Evolutionary conservation across 352 stramenopile genomes (phyloP).

Genomic region (Phytophthora capsici): DNA sequence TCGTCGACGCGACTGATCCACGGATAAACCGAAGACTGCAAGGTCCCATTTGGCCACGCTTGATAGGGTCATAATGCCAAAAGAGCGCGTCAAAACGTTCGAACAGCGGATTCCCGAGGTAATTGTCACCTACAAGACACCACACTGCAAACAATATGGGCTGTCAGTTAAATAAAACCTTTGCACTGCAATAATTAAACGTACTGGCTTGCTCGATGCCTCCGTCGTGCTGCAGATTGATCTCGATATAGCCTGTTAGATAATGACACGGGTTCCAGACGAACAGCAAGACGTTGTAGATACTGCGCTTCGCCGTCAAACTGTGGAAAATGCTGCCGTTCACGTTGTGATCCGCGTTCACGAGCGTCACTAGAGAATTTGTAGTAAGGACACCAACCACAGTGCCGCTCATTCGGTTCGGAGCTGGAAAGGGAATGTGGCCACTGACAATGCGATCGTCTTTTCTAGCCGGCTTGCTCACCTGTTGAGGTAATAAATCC

Average conservation of each 20-base stretch:
- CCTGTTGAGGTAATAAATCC: constrained; percentile 26
- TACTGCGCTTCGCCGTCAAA: constrained; percentile 46
- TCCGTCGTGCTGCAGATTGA: constrained; percentile 51
- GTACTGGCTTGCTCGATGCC: constrained; percentile 55
- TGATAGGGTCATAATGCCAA: constrained; percentile 50
- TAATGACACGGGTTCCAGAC: constrained; percentile 53
- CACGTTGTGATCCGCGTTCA: constrained; percentile 49
- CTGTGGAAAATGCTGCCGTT: constrained; percentile 46
- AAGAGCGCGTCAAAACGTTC: constrained; percentile 48
- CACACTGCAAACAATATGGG: constrained; percentile 42
- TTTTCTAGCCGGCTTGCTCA: constrained; percentile 34
- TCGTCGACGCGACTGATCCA: constrained; percentile 33
- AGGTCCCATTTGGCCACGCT: constrained; percentile 28
- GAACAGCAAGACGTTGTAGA: constrained; percentile 46
- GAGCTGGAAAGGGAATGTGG: constrained; percentile 39
- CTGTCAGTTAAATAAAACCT: neutral
- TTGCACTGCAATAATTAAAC: neutral
- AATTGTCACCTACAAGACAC: constrained; percentile 54
- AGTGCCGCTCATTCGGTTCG: constrained; percentile 31
- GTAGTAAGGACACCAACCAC: constrained; percentile 42
- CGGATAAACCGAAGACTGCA: constrained; percentile 32
- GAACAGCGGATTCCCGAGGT: constrained; percentile 45
- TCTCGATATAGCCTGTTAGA: constrained; percentile 52
- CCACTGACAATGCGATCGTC: constrained; percentile 43
- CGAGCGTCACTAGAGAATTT: constrained; percentile 46